Evolutionary conservation across 2,329 filamentous ascomycete genomes (phyloP).

Genomic region (Colletotrichum shisoi): DNA sequence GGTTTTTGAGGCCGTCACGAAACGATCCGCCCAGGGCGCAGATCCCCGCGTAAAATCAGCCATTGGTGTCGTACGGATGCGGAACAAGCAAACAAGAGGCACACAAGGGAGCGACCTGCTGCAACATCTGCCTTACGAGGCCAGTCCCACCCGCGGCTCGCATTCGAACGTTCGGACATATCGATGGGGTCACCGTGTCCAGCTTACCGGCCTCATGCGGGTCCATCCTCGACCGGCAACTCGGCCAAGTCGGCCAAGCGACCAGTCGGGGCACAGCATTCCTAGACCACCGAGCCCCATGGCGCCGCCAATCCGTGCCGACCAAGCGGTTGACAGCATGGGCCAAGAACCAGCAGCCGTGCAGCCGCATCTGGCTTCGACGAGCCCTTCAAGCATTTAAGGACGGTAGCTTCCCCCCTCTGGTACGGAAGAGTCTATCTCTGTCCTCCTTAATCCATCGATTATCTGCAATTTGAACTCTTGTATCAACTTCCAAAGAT

Average conservation of each 20-base stretch:
- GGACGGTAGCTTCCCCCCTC: constrained; percentile 6
- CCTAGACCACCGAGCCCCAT: constrained; percentile 29
- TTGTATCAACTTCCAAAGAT: constrained; percentile 9
- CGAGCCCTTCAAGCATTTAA: constrained; percentile 33
- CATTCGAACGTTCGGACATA: constrained; percentile 16
- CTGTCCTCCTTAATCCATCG: constrained; percentile 1
- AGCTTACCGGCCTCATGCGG: constrained; percentile 34
- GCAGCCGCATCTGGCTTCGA: constrained; percentile 24
- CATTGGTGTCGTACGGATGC: constrained; percentile 18
- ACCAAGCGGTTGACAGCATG: constrained; percentile 29
- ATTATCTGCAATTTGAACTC: constrained; percentile 1
- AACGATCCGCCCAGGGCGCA: constrained; percentile 33
- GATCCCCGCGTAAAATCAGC: constrained; percentile 33
- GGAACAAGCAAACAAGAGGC: constrained; percentile 20
- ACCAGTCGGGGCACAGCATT: constrained; percentile 38
- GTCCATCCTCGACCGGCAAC: constrained; percentile 26
- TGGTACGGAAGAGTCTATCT: constrained; percentile 13
- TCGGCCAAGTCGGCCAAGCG: constrained; percentile 36
- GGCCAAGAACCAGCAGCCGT: constrained; percentile 34
- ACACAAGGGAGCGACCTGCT: constrained; percentile 13
- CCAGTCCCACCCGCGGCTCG: constrained; percentile 27
- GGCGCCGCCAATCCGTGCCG: constrained; percentile 36
- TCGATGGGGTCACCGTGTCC: constrained; percentile 24
- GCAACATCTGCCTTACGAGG: constrained; percentile 38
- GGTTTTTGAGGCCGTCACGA: constrained; percentile 30